Base-by-base conservation (phyloP, 257 asterid species). In the Nicotiana attenuata region DNA sequence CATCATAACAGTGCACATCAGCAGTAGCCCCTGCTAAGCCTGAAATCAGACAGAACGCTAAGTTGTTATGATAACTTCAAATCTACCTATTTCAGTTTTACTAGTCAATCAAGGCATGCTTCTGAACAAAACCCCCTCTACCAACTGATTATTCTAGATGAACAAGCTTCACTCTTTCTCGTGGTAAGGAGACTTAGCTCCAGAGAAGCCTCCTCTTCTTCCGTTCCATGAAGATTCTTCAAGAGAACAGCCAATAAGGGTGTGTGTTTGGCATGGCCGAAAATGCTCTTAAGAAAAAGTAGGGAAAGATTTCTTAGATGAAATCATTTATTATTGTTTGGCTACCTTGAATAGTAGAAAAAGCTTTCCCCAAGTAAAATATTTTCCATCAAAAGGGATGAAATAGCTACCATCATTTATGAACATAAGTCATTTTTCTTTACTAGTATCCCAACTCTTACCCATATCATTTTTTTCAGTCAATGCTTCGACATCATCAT, bases 1-100 rank as follows among this genome's bases (percentile, higher is more conserved):
- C 97, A 77, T 94, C 98, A 85, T 96, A 96, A 87, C 90, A 89
- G 85, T 96, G 99, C 82, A 94, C 95, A 87, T 96, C 99, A 41
- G 99, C 99, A 26, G 99, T 96, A 38, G 99, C 99, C 61, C 99
- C 98, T 0, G 99, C 99, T 85, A 96, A 90, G 56, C 99, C 99
- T 96, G 96, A 85, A 90, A 88, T 57, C 83, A 88, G 76, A 83
- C 19, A 16, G 67, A 73, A 22, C 1, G 61, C 38, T 45, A 69
- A 47, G 24, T 73, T 45, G 60, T 73, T 22, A 73, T 20, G 22
- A 90, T 82, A 92, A 94, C 85, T 95, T 97, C 60, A 93, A 86
- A 95, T 97, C 88, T 89, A 94, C 83, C 91, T 96, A 88, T 95
- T 22, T 47, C 38, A 73, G 33, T 41, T 41, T 20, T 47, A 22